Base-by-base conservation (phyloP, 2,329 filamentous ascomycete genomes). In the Purpureocillium lavendulum region DNA sequence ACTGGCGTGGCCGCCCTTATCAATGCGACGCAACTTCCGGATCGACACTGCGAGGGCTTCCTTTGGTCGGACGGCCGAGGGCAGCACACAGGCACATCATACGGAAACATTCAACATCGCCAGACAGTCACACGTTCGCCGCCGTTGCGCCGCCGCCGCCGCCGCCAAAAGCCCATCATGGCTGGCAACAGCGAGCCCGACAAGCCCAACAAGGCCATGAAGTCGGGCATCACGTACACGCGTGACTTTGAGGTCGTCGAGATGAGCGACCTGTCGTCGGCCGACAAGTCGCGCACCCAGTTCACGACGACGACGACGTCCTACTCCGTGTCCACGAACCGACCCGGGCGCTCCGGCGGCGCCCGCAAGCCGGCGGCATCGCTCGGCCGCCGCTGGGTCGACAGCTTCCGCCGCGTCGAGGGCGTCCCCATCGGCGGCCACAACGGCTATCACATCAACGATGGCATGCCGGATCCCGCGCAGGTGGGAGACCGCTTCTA, bases 341-440 rank as follows among this genome's bases (percentile, higher is more conserved):
- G 35, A 16, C 40, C 31, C 2, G 14, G 14, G 10, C 11, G n/a
- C 17, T 8, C 13, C 6, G 29, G 9, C 3, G 31, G 30, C 11
- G 32, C 12, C 3, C 32, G 29, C 14, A 11, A 32, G 13, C 28
- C 54, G 26, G 12, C 29, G 29, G 21, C 21, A 30, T 48, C 47
- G 29, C 40, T 53, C 37, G 40, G 57, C 32, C 49, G 48, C 18
- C 59, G 62, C 36, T 60, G 70, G 49, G 45, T 73, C 47, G 70
- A 78, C 58, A 69, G 70, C 54, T 80, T 80, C 62, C 69, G 69
- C 44, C 67, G 73, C 31, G 75, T 78, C 47, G 71, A 73, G 3
- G 59, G 45, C 59, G 59, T 44, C 54, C 66, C 44, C 63, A 61
- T 9, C 57, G 62, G 32, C 52, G 60, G 41, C 51, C 59, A 43